Evolutionary conservation across 108 stramenopile species (phyloP), one percentile per base, ranked within the genome.

Genomic region (Schizochytrium sp.): DNA sequence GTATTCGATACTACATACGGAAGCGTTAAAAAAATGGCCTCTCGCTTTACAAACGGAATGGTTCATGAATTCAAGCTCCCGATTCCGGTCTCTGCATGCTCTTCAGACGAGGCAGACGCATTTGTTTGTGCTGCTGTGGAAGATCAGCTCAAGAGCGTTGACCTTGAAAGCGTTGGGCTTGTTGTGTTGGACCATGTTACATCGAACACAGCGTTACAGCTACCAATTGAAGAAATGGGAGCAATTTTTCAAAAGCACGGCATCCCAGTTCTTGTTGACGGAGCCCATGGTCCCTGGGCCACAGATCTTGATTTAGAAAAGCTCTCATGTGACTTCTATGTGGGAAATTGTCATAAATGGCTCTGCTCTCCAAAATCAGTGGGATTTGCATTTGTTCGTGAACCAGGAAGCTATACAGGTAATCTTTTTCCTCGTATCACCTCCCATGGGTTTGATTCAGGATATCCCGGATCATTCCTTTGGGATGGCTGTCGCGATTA

Each of bases 261-360:
- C 19, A 57, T 57, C 7, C 76, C 53, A 17, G 83, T 87, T 8
- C 87, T 89, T 13, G 47, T 89, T 8, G 89, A 89, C 59, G 89
- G 89, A 58, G 89, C 89, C 15, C 89, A 89, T 49, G 89, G 72
- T 28, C 72, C 47, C 19, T 50, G 87, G 64, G 47, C 50, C 56
- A 42, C 72, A 41, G 46, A 15, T 3, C 89, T 87, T n/a, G 41
- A 87, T n/a, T 19, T 89, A 0, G 56, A 72, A 15, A 45, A 42
- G 41, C 28, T 89, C 56, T 19, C 38, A 10, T 50, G 44, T 3
- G 89, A 89, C 53, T 89, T 45, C 46, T 89, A 87, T 41, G 89
- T 89, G 12, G 72, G 72, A 28, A 89, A 89, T 57, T 42, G 44
- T 7, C 89, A 89, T 60, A 89, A 89, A 59, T 89, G 89, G 89